Percentiles rank a stretch among this genome's conserved stretches.
Conservation (phyloP, 1,284 basidiomycete species). For the Heterobasidion parviporum region DNA sequence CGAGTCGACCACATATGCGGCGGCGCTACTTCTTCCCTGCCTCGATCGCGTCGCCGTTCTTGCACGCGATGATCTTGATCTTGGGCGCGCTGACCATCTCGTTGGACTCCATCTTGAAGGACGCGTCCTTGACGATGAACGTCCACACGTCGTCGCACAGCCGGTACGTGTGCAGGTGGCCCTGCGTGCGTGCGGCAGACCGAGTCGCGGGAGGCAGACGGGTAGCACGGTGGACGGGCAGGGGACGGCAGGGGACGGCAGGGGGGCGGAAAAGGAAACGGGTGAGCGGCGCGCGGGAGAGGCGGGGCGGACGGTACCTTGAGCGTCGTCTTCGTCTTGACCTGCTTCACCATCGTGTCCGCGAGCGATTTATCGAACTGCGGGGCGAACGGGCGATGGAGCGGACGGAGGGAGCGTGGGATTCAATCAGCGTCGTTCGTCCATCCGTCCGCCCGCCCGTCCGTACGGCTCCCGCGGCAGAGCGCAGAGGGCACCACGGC, state of each 20-base stretch:
- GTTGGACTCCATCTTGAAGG: conserved; percentile 92
- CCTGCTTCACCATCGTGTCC: conserved; percentile 83
- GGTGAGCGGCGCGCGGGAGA: not conserved
- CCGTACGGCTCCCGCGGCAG: not conserved
- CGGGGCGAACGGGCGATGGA: not conserved
- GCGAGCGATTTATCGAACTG: conserved; percentile 95
- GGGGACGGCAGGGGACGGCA: not conserved
- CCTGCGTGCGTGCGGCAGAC: conserved; percentile 35
- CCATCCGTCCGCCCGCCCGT: not conserved
- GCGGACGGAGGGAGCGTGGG: not conserved
- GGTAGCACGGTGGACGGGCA: not conserved
- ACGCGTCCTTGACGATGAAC: conserved; percentile 86
- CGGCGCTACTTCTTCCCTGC: conserved; percentile 53
- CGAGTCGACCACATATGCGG: not conserved
- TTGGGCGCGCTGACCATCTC: conserved; percentile 69
- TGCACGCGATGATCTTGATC: conserved; percentile 95
- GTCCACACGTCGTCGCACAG: conserved; percentile 97
- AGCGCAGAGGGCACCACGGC: too few relatives aligned
- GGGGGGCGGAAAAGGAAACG: not conserved
- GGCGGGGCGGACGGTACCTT: conserved; percentile 49
- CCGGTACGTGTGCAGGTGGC: conserved; percentile 87
- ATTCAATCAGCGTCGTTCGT: not conserved
- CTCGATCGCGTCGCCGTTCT: conserved; percentile 82
- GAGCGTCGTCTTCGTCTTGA: conserved; percentile 87
- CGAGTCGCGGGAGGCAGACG: not conserved